Percentiles rank a stretch among this genome's conserved stretches.
Conservation (phyloP, 1,284 basidiomycete genomes). For the Hemileccinum hortonii region DNA sequence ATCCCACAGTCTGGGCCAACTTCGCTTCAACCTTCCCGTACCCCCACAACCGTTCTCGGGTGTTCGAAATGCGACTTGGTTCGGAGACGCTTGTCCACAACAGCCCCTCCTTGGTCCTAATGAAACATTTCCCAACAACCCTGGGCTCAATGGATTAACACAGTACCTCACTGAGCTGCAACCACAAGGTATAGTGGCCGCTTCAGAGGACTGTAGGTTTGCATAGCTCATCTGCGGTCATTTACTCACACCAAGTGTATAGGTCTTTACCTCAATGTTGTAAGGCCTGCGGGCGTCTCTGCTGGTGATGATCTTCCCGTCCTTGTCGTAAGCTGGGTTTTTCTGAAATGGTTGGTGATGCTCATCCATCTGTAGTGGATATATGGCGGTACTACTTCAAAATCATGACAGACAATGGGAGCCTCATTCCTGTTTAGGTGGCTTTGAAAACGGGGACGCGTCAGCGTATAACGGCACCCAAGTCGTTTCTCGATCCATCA, state of each 20-base stretch:
- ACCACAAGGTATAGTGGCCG: conserved; percentile 6
- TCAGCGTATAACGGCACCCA: conserved; percentile 20
- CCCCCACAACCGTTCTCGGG: conserved; percentile 10
- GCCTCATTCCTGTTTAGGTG: conserved; percentile 5
- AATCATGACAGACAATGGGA: neutral
- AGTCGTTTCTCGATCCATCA: conserved; percentile 26
- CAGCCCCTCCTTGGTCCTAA: conserved; percentile 8
- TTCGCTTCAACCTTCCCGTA: conserved; percentile 14
- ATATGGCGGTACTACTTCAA: conserved; percentile 14
- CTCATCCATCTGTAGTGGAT: conserved; percentile 7
- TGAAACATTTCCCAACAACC: conserved; percentile 6
- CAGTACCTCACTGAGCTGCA: conserved; percentile 7
- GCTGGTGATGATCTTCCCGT: conserved; percentile 17
- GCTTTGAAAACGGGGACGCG: conserved; percentile 18
- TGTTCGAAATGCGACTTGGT: conserved; percentile 16
- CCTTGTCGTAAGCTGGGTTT: conserved; percentile 16
- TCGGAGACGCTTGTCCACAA: conserved; percentile 26
- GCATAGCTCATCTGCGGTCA: neutral
- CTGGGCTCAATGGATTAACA: conserved; percentile 7
- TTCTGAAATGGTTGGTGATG: neutral
- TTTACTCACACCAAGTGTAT: neutral
- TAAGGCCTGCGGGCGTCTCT: conserved; percentile 13
- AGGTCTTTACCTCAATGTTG: conserved; percentile 22
- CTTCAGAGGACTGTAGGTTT: conserved; percentile 19
- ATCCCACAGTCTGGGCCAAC: conserved; percentile 11